Percentiles rank a stretch among this genome's conserved stretches.
These are phyloP conservation scores for Multifurca ochricompacta DNA, from an alignment of 768 basidiomycete species.

Conservation along the genomic window DNA sequence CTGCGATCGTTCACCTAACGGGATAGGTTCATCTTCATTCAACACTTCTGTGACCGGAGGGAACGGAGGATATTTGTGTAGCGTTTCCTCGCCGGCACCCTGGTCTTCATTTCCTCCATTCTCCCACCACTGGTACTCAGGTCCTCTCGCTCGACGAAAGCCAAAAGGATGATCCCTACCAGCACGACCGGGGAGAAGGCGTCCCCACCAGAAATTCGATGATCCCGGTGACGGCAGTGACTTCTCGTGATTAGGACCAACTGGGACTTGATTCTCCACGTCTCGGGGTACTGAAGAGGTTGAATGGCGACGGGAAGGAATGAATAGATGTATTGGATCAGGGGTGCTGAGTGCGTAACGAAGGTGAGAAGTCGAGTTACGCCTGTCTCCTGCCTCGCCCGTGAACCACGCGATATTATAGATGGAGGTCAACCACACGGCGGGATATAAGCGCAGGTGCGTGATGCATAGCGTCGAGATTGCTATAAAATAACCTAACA, in stretches of 20 bases:
- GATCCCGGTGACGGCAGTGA: neutral
- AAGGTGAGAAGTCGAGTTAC: conserved; percentile 7
- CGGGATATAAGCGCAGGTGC: conserved; percentile 36
- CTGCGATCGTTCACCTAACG: conserved; percentile 41
- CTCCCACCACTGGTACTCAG: conserved; percentile 4
- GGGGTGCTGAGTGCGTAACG: conserved; percentile 17
- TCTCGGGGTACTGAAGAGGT: conserved; percentile 12
- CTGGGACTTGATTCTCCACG: conserved; percentile 3
- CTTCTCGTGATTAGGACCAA: neutral
- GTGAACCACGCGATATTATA: conserved; percentile 54
- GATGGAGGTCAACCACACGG: conserved; percentile 47
- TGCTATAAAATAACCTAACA: conserved; percentile 47
- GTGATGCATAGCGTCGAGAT: conserved; percentile 40
- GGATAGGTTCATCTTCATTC: conserved; percentile 50
- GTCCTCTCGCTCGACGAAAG: conserved; percentile 4
- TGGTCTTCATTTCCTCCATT: neutral
- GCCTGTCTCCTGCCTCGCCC: conserved; percentile 1
- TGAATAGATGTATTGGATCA: conserved; percentile 11
- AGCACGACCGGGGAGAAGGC: conserved; percentile 11
- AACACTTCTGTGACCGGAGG: conserved; percentile 31
- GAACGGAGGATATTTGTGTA: neutral
- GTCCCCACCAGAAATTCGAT: conserved; percentile 8
- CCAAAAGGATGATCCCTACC: conserved; percentile 15
- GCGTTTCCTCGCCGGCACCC: neutral
- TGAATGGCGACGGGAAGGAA: conserved; percentile 19